phyloP scores from a whole-genome alignment of 129 eudicot species.

The Kitagawia praeruptora region DNA sequence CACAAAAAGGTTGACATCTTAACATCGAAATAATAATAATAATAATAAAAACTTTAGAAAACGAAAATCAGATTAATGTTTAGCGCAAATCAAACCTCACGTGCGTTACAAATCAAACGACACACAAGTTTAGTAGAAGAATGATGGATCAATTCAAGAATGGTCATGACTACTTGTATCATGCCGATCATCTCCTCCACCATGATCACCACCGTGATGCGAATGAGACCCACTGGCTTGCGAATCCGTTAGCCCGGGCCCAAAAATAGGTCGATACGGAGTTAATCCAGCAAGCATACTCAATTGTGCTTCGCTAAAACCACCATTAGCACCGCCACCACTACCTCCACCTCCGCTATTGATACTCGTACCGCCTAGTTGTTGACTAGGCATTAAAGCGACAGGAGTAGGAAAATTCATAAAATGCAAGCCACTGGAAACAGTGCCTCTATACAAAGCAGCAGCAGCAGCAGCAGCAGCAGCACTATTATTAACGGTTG shows the following conservation, averaged over 20 bases:
- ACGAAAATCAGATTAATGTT: constrained; percentile 15
- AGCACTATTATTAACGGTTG: constrained; percentile 43
- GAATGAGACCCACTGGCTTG: constrained; percentile 67
- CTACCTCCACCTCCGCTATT: neutral
- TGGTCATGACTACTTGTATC: constrained; percentile 51
- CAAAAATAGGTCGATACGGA: constrained; percentile 43
- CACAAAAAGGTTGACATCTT: constrained; percentile 2
- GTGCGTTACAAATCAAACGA: constrained; percentile 65
- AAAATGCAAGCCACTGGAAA: constrained; percentile 81
- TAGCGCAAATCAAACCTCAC: constrained; percentile 71
- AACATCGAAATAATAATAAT: neutral
- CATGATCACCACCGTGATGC: constrained; percentile 23
- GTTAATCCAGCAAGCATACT: constrained; percentile 67
- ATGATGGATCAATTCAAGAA: constrained; percentile 28
- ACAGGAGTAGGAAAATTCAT: constrained; percentile 88
- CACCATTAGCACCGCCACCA: constrained; percentile 18
- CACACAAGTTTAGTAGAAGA: constrained; percentile 17
- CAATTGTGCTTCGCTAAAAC: constrained; percentile 61
- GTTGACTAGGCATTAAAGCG: constrained; percentile 62
- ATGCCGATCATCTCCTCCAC: constrained; percentile 50
- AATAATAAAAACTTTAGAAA: neutral
- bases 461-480: constrained; percentile 14
- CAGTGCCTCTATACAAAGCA: constrained; percentile 72
- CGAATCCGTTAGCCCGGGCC: constrained; percentile 50
- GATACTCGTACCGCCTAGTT: constrained; percentile 24